Base-by-base conservation (phyloP, 352 stramenopile species). In the Phytophthora nicotianae region DNA sequence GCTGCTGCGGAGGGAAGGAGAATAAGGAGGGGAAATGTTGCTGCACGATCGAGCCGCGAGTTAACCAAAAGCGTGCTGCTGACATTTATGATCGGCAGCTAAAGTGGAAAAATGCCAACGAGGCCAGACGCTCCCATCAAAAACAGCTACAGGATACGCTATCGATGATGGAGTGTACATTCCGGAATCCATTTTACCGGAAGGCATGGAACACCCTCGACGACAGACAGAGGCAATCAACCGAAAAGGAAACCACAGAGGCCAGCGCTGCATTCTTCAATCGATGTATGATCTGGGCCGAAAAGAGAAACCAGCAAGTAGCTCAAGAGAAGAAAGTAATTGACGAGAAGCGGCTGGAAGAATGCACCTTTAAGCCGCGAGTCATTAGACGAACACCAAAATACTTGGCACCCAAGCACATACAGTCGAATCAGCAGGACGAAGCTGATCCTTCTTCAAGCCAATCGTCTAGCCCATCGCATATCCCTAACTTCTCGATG, bases 1-100 rank as follows among this genome's bases (percentile, higher is more conserved):
- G 38, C 8, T 81, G 65, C 57, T 83, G 74, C 24, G 51, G 62
- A 21, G 62, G 62, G 23, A 65, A 41, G 37, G 62, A 65, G 37
- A 45, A 65, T 49, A 50, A 35, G 20, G 62, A 70, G n/a, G 62
- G 62, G 6, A 61, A 61, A 19, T 70, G 62, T 23, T 49, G 62
- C 21, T 70, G 62, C 26, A 61, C 26, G 24, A 49, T 45, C 16
- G 48, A 57, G 38, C 35, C 33, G 33, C 38, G 53, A 21, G 57
- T 83, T 1, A 72, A 64, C 13, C 8, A 48, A 26, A 49, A 57
- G 2, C 53, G 77, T 14, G 81, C 83, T 6, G 54, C 51, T 5
- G 65, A 62, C 14, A 86, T 93, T 21, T 93, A 86, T 50, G 60
- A 78, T 4, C 74, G 78, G 7, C 83, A 93, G 21, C 19, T 90